Percentiles rank a stretch among this genome's conserved stretches.
phyloP scores from a whole-genome alignment of 176 grass and related monocot genomes.

The Tillandsia leiboldiana region DNA sequence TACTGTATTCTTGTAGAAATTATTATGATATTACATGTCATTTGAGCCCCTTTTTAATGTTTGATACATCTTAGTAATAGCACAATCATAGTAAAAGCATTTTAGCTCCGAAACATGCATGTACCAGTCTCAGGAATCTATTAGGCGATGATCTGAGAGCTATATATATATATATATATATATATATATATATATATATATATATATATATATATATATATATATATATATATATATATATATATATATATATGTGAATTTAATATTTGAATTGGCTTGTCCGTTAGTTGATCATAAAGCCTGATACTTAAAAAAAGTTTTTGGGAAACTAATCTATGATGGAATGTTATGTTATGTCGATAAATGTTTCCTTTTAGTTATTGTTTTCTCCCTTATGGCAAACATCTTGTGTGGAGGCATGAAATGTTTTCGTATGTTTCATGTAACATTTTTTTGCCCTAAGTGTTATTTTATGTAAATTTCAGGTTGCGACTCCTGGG shows the following conservation, averaged over 20 bases:
- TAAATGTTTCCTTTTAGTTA: not conserved
- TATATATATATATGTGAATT: too few species aligned
- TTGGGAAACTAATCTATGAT: not conserved
- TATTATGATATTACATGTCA: not conserved
- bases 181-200: too few species aligned
- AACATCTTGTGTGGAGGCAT: not conserved
- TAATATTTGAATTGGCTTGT: not conserved
- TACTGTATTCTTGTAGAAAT: not conserved
- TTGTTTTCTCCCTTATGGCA: not conserved
- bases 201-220: too few species aligned
- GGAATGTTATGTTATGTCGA: not conserved
- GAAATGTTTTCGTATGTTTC: not conserved
- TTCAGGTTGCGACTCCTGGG: conserved; percentile 69
- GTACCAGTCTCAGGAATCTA: too few species aligned
- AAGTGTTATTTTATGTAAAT: conserved; percentile 19
- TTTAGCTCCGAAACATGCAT: too few species aligned
- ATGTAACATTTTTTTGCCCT: not conserved
- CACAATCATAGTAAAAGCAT: too few species aligned
- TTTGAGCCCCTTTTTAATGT: not conserved
- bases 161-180: too few species aligned
- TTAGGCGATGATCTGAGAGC: too few species aligned
- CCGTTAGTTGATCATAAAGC: not conserved
- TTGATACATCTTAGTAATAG: too few species aligned
- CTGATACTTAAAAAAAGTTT: not conserved
- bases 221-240: too few species aligned